These are phyloP conservation scores for Penicillium fimorum DNA, from an alignment of 495 filamentous ascomycete species.

Conservation along the genomic window DNA sequence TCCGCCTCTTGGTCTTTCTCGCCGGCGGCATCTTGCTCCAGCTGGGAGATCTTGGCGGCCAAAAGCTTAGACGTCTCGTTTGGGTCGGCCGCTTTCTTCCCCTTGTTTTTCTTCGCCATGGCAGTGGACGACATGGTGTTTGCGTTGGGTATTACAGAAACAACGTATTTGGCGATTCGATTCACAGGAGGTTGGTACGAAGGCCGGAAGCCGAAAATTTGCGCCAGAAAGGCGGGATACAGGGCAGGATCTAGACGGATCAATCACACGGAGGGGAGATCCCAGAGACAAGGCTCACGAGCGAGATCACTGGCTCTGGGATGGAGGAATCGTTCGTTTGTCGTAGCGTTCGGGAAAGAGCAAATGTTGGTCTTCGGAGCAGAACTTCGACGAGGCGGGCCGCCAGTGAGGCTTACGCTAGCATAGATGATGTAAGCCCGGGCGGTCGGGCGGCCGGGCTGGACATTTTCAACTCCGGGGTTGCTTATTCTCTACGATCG, in stretches of 20 bases:
- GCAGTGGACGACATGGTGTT: conserved; percentile 40
- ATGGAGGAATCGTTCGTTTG: conserved; percentile 10
- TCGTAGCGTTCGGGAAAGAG: conserved; percentile 1
- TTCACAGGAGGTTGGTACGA: not conserved
- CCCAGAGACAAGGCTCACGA: conserved; percentile 24
- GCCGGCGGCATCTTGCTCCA: conserved; percentile 87
- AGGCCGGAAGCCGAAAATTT: conserved; percentile 23
- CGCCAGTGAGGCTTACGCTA: conserved; percentile 6
- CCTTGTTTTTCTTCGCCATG: conserved; percentile 65
- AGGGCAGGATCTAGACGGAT: conserved; percentile 14
- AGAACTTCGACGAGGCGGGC: conserved; percentile 13
- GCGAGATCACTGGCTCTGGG: conserved; percentile 23
- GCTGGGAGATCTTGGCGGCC: conserved; percentile 88
- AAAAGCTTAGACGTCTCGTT: conserved; percentile 86
- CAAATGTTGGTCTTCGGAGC: conserved; percentile 8
- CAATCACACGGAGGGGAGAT: conserved; percentile 20
- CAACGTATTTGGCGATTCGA: not conserved
- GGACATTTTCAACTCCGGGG: conserved; percentile 8
- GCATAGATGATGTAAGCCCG: conserved; percentile 8
- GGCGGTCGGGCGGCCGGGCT: not conserved
- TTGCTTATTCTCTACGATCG: conserved; percentile 1
- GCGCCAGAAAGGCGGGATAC: conserved; percentile 18
- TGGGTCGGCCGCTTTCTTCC: conserved; percentile 73
- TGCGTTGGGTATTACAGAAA: not conserved
- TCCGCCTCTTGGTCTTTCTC: conserved; percentile 95